Base-by-base conservation (phyloP, 768 basidiomycete genomes). In the Chalciporus piperatus region DNA sequence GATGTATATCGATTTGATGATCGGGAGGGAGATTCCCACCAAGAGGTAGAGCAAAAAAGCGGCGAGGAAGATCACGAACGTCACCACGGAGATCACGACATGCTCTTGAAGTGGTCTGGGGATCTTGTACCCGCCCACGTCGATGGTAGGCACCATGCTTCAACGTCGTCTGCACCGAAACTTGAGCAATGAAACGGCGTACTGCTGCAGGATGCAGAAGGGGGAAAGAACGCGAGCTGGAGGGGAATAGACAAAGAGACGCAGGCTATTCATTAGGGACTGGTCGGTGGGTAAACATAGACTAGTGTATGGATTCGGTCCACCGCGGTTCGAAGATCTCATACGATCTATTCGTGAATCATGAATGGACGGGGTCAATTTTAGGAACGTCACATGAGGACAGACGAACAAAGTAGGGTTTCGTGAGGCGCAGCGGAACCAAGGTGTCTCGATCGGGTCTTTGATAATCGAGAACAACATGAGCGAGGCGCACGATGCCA, bases 41-140 rank as follows among this genome's bases (percentile, higher is more conserved):
- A 93, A 77, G 28, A 93, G 76, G 48, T 87, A 78, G 47, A 93
- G 79, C n/a, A 91, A 41, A 67, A 87, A 92, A 4, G 84, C 78
- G 3, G 65, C 60, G 58, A 87, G 61, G 44, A 87, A 81, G 20
- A 84, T 64, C 23, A 72, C 49, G 52, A 77, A 74, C 32, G 79
- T 76, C 20, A 76, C 49, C 39, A 74, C 48, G 17, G 83, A 82
- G 50, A 83, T 66, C 40, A 69, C 50, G 17, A 73, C 70, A 59
- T 87, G 80, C 25, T 62, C 65, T 40, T 70, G 70, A 14, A 83
- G 61, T 2, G 80, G 81, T 12, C 59, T 60, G 22, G 55, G 60
- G 32, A 59, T 14, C 37, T 55, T 38, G 55, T 54, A 19, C 37
- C 63, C 63, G 50, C 50, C 60, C 20, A 64, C 32, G 8, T 54